Percentiles rank a stretch among this genome's conserved stretches.
Evolutionary conservation across 2,329 filamentous ascomycete species (phyloP).

Genomic region (Thielaviopsis musarum): DNA sequence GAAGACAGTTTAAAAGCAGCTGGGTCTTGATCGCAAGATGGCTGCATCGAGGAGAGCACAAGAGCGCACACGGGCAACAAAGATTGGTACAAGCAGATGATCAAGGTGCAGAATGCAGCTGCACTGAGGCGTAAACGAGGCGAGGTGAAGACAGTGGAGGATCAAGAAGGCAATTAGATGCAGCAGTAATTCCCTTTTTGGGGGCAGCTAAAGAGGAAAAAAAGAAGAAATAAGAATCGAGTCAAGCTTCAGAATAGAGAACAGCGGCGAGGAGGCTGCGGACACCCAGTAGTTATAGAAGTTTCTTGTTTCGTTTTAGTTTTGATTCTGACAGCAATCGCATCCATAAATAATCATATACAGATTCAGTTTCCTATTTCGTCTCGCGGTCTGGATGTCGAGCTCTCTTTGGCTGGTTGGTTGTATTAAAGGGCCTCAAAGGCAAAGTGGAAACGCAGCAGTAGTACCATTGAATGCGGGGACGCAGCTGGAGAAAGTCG

Average conservation of each 20-base stretch:
- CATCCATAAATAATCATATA: background rate
- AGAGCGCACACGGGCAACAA: constrained; percentile 5
- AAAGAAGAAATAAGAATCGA: background rate
- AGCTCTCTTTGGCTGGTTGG: background rate
- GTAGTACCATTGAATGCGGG: background rate
- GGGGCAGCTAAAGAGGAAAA: constrained; percentile 1
- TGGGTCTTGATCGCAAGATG: background rate
- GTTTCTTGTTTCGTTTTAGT: background rate
- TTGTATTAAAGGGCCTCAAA: background rate
- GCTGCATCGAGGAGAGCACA: constrained; percentile 1
- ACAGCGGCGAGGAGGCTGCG: background rate
- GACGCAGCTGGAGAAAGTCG: background rate
- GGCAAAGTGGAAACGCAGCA: background rate
- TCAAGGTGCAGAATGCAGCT: background rate
- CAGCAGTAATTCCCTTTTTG: background rate
- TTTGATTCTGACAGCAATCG: background rate
- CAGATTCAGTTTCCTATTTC: background rate
- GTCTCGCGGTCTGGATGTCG: background rate
- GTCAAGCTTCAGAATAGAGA: background rate
- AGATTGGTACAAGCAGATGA: background rate
- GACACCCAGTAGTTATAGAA: background rate
- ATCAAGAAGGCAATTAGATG: background rate
- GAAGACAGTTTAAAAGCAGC: background rate
- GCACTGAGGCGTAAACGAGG: background rate
- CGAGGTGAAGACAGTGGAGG: background rate